A percentile compares a stretch with the other conserved stretches of the same genome.
These are phyloP conservation scores for Dinochytrium kinnereticum DNA, from an alignment of 371 early-diverging fungal species.

Conservation along the genomic window DNA sequence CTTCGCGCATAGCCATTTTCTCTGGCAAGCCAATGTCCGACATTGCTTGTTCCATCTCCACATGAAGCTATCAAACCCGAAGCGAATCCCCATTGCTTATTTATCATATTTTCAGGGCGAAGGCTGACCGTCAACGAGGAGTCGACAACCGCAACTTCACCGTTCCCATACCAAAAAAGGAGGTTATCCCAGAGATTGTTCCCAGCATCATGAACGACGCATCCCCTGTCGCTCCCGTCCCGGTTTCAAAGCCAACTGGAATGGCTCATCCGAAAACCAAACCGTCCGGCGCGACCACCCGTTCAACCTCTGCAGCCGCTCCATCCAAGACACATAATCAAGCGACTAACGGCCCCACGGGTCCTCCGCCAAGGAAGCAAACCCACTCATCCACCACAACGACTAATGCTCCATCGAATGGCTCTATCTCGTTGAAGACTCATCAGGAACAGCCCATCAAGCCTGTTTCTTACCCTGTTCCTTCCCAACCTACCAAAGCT, in stretches of 20 bases:
- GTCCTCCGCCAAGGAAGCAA: too few relatives aligned
- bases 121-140: neutral
- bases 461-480: too few relatives aligned
- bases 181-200: constrained; percentile 14
- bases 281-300: neutral
- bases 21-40: too few relatives aligned
- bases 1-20: too few relatives aligned
- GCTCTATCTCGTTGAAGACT: too few relatives aligned
- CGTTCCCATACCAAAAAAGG: constrained; percentile 28
- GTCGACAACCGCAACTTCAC: constrained; percentile 14
- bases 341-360: neutral
- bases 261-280: neutral
- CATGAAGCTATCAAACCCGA: neutral
- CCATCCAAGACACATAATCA: neutral
- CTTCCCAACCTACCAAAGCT: neutral
- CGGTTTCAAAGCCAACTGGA: neutral
- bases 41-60: neutral
- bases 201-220: constrained; percentile 20
- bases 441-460: too few relatives aligned
- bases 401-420: too few relatives aligned
- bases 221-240: neutral
- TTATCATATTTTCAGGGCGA: neutral
- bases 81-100: neutral
- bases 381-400: too few relatives aligned
- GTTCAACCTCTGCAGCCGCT: neutral